Conservation (phyloP, 371 early-diverging fungal genomes). For the Mucor indicus region DNA sequence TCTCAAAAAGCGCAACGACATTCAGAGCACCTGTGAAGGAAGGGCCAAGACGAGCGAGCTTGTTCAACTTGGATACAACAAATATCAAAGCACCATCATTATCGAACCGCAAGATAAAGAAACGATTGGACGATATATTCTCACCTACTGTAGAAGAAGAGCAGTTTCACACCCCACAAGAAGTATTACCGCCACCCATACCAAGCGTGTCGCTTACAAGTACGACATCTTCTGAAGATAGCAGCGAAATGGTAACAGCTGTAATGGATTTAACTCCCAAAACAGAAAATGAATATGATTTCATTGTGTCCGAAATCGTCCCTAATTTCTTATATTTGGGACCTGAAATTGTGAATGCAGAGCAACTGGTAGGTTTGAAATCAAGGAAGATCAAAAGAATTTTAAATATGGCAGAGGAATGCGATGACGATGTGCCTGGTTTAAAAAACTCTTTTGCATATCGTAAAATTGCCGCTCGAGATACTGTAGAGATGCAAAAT, state of each 20-base stretch:
- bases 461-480: conserved; percentile 55
- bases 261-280: conserved; percentile 14
- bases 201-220: too few species aligned
- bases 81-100: conserved; percentile 4
- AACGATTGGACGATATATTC: too few species aligned
- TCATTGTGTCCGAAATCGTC: conserved; percentile 58
- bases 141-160: background rate
- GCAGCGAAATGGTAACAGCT: too few species aligned
- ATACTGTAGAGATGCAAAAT: conserved; percentile 60
- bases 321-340: conserved; percentile 58
- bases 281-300: conserved; percentile 29
- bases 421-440: conserved; percentile 58
- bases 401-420: conserved; percentile 66
- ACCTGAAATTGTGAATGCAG: conserved; percentile 50
- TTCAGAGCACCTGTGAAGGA: conserved; percentile 2
- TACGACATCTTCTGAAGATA: too few species aligned
- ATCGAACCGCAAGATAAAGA: background rate
- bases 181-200: conserved; percentile 53
- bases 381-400: conserved; percentile 46
- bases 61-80: conserved; percentile 43
- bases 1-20: conserved; percentile 40
- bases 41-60: conserved; percentile 35
- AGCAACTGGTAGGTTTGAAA: conserved; percentile 39
- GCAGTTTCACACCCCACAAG: background rate
- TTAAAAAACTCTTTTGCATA: conserved; percentile 39